Evolutionary conservation across 2,329 filamentous ascomycete genomes (phyloP).

Genomic region (Colletotrichum siamense): DNA sequence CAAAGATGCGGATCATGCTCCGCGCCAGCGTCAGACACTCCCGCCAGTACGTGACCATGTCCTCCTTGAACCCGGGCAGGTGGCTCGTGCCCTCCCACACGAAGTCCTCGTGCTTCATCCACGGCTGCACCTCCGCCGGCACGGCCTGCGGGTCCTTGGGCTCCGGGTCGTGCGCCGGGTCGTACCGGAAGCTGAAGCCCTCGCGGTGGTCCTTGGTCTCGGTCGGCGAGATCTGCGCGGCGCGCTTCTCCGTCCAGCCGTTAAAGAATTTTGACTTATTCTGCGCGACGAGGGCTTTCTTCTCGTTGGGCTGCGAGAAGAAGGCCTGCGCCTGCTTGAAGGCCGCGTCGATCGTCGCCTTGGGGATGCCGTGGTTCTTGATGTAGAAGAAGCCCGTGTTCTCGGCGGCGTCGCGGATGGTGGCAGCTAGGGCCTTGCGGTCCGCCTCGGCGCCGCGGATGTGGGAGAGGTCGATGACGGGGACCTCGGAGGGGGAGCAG

Average conservation of each 20-base stretch:
- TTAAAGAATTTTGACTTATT: constrained; percentile 38
- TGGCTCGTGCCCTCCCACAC: constrained; percentile 24
- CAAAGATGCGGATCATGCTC: constrained; percentile 27
- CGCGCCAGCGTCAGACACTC: constrained; percentile 27
- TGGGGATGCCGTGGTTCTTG: constrained; percentile 46
- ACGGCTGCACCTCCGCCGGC: constrained; percentile 18
- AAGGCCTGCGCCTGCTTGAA: constrained; percentile 27
- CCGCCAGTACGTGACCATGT: constrained; percentile 22
- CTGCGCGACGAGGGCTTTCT: constrained; percentile 29
- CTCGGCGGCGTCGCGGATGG: constrained; percentile 43
- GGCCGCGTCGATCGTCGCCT: constrained; percentile 32
- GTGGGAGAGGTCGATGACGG: constrained; percentile 47
- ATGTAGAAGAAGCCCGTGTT: constrained; percentile 55
- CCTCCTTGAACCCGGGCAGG: constrained; percentile 19
- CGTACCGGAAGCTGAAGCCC: constrained; percentile 40
- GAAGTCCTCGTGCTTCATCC: constrained; percentile 24
- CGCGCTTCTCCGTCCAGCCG: constrained; percentile 35
- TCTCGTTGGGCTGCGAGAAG: constrained; percentile 33
- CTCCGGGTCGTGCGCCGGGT: constrained; percentile 46
- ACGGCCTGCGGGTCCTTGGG: constrained; percentile 30
- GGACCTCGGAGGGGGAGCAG: constrained; percentile 47
- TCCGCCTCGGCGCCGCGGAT: constrained; percentile 38
- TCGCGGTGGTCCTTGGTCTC: constrained; percentile 35
- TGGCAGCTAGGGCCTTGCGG: constrained; percentile 39
- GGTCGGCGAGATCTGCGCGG: constrained; percentile 30